phyloP scores from a whole-genome alignment of 495 filamentous ascomycete species.

The Penicillium manginii region DNA sequence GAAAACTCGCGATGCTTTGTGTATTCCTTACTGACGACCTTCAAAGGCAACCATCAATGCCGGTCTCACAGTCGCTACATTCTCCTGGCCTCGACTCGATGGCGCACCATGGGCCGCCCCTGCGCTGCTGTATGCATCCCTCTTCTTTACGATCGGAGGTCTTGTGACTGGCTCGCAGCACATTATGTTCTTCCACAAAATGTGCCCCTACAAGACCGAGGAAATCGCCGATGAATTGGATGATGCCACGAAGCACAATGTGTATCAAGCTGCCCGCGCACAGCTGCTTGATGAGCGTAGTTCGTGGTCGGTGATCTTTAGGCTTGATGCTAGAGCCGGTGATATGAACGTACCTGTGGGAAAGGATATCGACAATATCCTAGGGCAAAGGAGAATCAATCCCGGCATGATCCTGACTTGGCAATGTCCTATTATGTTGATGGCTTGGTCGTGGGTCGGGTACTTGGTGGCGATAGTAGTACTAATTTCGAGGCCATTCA shows the following conservation, averaged over 20 bases:
- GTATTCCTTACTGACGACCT: not conserved
- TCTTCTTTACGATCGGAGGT: not conserved
- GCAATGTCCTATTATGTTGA: constrained; percentile 1
- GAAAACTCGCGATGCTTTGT: too few relatives aligned
- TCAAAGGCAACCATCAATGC: not conserved
- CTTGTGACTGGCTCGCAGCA: not conserved
- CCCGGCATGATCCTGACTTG: not conserved
- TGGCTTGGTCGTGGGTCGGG: not conserved
- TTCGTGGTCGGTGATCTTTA: not conserved
- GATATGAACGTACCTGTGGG: not conserved
- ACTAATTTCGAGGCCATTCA: not conserved
- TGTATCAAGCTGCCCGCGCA: not conserved
- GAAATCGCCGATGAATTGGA: not conserved
- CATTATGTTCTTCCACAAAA: not conserved
- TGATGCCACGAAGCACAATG: constrained; percentile 1
- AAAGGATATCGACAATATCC: not conserved
- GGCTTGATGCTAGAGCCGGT: not conserved
- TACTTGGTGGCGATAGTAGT: not conserved
- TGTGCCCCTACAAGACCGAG: not conserved
- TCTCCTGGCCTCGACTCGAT: not conserved
- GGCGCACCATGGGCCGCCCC: not conserved
- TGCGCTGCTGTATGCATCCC: not conserved
- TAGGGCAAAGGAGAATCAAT: not conserved
- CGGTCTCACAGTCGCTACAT: not conserved
- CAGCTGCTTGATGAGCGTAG: not conserved